These are phyloP conservation scores for Phaffia australis DNA, from an alignment of 768 basidiomycete genomes.

Conservation along the genomic window DNA sequence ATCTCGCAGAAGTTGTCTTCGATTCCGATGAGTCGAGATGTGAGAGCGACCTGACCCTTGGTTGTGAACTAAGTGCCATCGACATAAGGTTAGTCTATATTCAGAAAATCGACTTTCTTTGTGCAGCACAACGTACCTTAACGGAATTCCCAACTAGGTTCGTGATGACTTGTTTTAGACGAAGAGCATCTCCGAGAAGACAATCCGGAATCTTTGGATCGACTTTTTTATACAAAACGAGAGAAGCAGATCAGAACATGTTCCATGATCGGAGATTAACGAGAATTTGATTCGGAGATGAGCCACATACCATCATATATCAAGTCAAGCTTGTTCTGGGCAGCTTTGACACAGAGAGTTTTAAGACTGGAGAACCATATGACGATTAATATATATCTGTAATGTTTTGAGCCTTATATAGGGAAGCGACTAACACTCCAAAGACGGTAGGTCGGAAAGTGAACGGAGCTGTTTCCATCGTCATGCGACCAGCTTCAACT, in stretches of 20 bases:
- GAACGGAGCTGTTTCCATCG: constrained; percentile 98
- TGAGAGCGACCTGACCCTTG: constrained; percentile 83
- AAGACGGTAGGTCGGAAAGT: constrained; percentile 95
- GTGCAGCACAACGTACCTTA: constrained; percentile 46
- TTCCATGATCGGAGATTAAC: not conserved
- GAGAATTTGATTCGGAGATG: constrained; percentile 48
- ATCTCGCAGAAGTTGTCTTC: constrained; percentile 78
- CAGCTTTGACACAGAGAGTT: constrained; percentile 92
- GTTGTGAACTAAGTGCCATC: constrained; percentile 38
- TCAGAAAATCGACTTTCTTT: not conserved
- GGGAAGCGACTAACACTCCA: not conserved
- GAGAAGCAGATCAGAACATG: not conserved
- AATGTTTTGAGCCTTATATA: too few species aligned
- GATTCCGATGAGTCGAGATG: constrained; percentile 57
- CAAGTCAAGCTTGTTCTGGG: constrained; percentile 89
- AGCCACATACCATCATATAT: constrained; percentile 92
- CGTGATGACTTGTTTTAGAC: constrained; percentile 58
- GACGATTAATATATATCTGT: too few species aligned
- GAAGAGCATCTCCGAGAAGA: constrained; percentile 88
- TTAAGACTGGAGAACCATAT: constrained; percentile 64
- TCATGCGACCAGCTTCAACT: constrained; percentile 99
- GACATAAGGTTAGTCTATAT: not conserved
- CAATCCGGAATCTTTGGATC: constrained; percentile 49
- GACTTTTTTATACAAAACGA: not conserved
- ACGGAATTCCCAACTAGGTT: constrained; percentile 33